phyloP scores from a whole-genome alignment of 2,329 filamentous ascomycete genomes.

The Endothia cerciana region DNA sequence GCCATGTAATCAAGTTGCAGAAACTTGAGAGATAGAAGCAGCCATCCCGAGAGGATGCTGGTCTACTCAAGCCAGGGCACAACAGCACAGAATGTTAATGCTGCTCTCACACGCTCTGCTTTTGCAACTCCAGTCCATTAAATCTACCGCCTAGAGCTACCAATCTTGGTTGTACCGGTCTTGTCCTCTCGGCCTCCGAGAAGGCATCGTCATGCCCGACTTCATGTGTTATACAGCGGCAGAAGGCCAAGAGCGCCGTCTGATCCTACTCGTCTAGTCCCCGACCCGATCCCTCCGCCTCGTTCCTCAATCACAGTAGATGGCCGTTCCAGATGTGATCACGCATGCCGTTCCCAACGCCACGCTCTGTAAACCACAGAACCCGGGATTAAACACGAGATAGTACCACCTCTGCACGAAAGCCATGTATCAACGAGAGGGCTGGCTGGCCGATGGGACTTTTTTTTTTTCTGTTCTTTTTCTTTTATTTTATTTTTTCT shows the following conservation, averaged over 20 bases:
- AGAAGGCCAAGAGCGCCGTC: background rate
- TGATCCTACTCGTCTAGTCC: constrained; percentile 4
- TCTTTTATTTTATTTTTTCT: background rate
- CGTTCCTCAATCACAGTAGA: background rate
- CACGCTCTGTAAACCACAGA: constrained; percentile 36
- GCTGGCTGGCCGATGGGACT: background rate
- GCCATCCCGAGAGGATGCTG: background rate
- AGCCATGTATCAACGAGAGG: background rate
- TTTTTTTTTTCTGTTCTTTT: background rate
- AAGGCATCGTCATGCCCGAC: constrained; percentile 1
- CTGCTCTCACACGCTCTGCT: background rate
- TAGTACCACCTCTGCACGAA: background rate
- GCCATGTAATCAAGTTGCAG: background rate
- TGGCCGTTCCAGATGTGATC: background rate
- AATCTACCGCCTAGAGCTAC: constrained; percentile 22
- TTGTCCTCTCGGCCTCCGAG: background rate
- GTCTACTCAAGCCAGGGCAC: background rate
- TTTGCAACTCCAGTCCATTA: constrained; percentile 20
- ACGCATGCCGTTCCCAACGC: constrained; percentile 28
- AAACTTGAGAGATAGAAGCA: background rate
- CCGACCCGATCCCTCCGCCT: background rate
- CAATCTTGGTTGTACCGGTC: constrained; percentile 8
- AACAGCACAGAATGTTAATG: background rate
- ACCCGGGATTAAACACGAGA: constrained; percentile 14
- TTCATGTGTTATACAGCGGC: background rate